Evolutionary conservation across 768 basidiomycete species (phyloP).

Genomic region (Agaricus blazei): DNA sequence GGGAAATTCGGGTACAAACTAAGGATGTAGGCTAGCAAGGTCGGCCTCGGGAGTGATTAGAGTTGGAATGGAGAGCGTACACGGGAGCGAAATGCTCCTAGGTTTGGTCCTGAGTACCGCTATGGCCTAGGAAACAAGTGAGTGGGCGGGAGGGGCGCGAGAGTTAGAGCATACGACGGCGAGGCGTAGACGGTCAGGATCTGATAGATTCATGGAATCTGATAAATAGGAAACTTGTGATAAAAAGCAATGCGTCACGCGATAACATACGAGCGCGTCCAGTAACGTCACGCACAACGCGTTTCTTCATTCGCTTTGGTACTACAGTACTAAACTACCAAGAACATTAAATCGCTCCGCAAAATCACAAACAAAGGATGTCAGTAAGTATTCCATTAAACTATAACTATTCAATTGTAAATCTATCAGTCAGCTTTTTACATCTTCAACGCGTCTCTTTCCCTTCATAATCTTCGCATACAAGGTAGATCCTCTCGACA

Average conservation of each 20-base stretch:
- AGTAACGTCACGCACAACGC: slow-evolving; percentile 8
- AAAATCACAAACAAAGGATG: background rate
- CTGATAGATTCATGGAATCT: slow-evolving; percentile 6
- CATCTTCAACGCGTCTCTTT: background rate
- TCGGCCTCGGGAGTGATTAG: background rate
- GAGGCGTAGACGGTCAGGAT: slow-evolving; percentile 34
- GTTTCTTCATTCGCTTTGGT: background rate
- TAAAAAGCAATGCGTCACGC: background rate
- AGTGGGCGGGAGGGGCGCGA: background rate
- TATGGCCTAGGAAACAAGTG: slow-evolving; percentile 31
- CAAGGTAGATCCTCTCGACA: slow-evolving; percentile 2
- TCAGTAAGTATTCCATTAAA: slow-evolving; percentile 4
- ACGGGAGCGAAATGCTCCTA: slow-evolving; percentile 29
- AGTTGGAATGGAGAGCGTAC: slow-evolving; percentile 21
- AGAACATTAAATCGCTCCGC: background rate
- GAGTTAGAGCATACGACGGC: slow-evolving; percentile 29
- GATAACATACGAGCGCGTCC: background rate
- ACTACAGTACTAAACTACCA: background rate
- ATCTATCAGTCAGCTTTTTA: slow-evolving; percentile 4
- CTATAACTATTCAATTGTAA: background rate
- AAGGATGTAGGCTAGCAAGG: slow-evolving; percentile 36
- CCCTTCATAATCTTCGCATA: background rate
- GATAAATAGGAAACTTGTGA: background rate
- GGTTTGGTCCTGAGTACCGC: slow-evolving; percentile 42
- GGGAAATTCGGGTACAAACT: slow-evolving; percentile 34